Evolutionary conservation across 768 basidiomycete genomes (phyloP).

Genomic region (Amanita rimosa): DNA sequence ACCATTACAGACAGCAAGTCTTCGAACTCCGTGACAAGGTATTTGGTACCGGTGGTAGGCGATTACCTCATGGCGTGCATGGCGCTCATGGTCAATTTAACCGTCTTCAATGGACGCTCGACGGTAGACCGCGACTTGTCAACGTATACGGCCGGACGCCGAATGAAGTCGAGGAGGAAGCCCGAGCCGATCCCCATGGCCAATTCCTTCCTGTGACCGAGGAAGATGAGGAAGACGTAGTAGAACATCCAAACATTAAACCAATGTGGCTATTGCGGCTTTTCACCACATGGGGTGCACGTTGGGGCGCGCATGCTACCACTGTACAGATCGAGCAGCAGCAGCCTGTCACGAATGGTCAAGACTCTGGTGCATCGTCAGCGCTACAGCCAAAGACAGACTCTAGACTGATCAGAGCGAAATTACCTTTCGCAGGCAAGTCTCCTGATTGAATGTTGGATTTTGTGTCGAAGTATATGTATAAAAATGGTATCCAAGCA

Average conservation of each 20-base stretch:
- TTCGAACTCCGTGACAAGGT: constrained; percentile 56
- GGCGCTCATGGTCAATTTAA: constrained; percentile 52
- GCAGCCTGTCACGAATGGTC: background rate
- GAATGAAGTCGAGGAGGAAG: constrained; percentile 69
- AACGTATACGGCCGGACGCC: constrained; percentile 63
- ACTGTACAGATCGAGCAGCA: constrained; percentile 1
- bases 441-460: background rate
- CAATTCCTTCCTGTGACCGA: constrained; percentile 11
- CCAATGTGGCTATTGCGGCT: constrained; percentile 71
- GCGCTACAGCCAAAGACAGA: background rate
- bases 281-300: constrained; percentile 69
- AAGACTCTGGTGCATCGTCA: background rate
- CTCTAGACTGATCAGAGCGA: background rate
- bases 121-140: constrained; percentile 49
- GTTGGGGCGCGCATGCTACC: constrained; percentile 33
- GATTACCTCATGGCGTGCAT: constrained; percentile 36
- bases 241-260: constrained; percentile 46
- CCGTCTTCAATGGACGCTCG: constrained; percentile 60
- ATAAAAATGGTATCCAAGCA: constrained; percentile 1
- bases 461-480: background rate
- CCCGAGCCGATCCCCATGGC: constrained; percentile 16
- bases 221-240: constrained; percentile 43
- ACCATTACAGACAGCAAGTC: constrained; percentile 48
- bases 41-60: constrained; percentile 48
- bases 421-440: background rate